These are phyloP conservation scores for Domatiomyces globalis DNA, from an alignment of 2,329 filamentous ascomycete species.

Conservation along the genomic window DNA sequence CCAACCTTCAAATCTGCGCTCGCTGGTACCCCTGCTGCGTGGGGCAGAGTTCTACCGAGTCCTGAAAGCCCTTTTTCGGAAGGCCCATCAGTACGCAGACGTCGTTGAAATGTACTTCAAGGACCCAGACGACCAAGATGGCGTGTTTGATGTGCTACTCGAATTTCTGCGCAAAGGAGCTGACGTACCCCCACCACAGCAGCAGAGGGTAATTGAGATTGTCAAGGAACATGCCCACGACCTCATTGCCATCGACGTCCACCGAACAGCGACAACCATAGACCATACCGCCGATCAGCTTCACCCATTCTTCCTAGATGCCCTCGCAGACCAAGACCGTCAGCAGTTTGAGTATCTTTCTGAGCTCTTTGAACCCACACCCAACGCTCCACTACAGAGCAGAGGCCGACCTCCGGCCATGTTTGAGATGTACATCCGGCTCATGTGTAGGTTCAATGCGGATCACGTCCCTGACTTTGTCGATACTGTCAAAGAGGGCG, in stretches of 20 bases:
- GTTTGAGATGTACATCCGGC: conserved; percentile 69
- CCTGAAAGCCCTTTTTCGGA: conserved; percentile 72
- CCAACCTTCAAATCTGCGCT: conserved; percentile 67
- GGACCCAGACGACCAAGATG: conserved; percentile 60
- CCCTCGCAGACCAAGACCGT: conserved; percentile 45
- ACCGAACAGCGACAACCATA: conserved; percentile 51
- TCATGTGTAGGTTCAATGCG: conserved; percentile 80
- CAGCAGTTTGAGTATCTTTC: conserved; percentile 64
- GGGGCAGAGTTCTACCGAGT: conserved; percentile 79
- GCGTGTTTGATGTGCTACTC: conserved; percentile 64
- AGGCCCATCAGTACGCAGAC: conserved; percentile 63
- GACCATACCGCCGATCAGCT: conserved; percentile 48
- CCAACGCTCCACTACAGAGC: conserved; percentile 17
- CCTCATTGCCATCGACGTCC: conserved; percentile 53
- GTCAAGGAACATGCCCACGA: conserved; percentile 51
- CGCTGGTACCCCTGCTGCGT: conserved; percentile 62
- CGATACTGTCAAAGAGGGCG: conserved; percentile 56
- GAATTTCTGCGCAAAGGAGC: conserved; percentile 56
- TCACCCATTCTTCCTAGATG: conserved; percentile 51
- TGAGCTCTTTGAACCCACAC: conserved; percentile 55
- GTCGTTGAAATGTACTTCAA: conserved; percentile 73
- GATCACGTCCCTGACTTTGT: conserved; percentile 76
- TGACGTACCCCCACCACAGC: conserved; percentile 53
- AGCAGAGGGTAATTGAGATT: conserved; percentile 54
- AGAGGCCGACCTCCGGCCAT: conserved; percentile 29